These are phyloP conservation scores for Xylariaceae sp. DNA, from an alignment of 2,329 filamentous ascomycete species.

Conservation along the genomic window DNA sequence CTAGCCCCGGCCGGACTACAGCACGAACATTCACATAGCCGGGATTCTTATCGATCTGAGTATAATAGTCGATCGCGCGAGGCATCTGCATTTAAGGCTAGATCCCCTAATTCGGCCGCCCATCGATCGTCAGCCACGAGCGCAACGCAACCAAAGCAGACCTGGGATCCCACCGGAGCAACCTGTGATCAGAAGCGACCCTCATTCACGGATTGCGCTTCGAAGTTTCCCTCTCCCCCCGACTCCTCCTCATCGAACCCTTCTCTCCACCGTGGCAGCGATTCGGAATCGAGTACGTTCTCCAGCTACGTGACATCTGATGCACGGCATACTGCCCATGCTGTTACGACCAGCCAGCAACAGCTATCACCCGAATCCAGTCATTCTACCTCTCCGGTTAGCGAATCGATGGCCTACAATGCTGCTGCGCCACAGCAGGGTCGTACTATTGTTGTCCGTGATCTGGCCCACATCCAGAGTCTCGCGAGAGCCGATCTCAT, in stretches of 20 bases:
- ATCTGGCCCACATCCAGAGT: conserved; percentile 84
- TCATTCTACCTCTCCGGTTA: conserved; percentile 23
- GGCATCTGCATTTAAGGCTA: conserved; percentile 21
- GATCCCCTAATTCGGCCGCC: conserved; percentile 25
- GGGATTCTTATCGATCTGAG: conserved; percentile 39
- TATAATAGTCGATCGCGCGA: conserved; percentile 35
- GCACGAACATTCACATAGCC: conserved; percentile 43
- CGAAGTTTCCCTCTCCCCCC: conserved; percentile 50
- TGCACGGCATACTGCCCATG: conserved; percentile 27
- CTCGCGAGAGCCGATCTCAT: conserved; percentile 75
- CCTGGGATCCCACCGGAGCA: conserved; percentile 28
- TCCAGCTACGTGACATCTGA: conserved; percentile 46
- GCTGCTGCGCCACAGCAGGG: conserved; percentile 39
- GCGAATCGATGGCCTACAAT: conserved; percentile 31
- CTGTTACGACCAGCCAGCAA: conserved; percentile 26
- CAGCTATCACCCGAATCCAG: conserved; percentile 31
- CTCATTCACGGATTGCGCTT: conserved; percentile 37
- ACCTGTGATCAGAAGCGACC: conserved; percentile 22
- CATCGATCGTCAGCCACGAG: conserved; percentile 23
- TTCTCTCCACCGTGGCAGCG: conserved; percentile 33
- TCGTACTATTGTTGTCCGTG: conserved; percentile 70
- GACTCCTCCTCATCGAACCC: conserved; percentile 48
- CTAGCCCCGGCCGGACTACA: conserved; percentile 49
- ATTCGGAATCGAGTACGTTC: conserved; percentile 38
- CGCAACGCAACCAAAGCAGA: conserved; percentile 29